These are phyloP conservation scores for Lotus japonicus DNA, from an alignment of 306 rosid species.

Conservation along the genomic window DNA sequence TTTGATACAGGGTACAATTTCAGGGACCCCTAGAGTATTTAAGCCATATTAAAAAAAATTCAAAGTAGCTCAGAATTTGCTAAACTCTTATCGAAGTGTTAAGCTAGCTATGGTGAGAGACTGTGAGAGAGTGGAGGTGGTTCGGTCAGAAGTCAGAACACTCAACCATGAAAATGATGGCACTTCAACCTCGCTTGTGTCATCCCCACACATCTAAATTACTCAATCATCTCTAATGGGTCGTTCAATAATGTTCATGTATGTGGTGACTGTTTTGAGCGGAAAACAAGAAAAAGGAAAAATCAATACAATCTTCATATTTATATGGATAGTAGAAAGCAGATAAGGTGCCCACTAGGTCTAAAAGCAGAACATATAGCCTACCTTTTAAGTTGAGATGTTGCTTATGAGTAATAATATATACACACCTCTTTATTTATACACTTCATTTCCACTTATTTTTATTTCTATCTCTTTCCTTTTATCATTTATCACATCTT, in stretches of 20 bases:
- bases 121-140: conserved; percentile 25
- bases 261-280: conserved; percentile 1
- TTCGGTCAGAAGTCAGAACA: conserved; percentile 27
- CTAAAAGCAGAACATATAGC: neutral
- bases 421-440: no score
- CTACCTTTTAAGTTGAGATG: neutral
- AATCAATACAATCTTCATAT: neutral
- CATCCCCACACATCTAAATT: neutral
- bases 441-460: no score
- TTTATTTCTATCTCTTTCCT: no score
- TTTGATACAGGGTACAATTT: no score
- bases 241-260: conserved; percentile 18
- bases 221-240: conserved; percentile 15
- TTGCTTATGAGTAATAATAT: no score
- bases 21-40: no score
- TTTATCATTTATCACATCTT: no score
- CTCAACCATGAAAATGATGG: conserved; percentile 28
- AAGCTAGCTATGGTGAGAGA: no score
- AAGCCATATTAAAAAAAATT: no score
- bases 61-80: no score
- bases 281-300: neutral
- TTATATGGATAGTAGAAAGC: conserved; percentile 12
- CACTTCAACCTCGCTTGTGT: conserved; percentile 14
- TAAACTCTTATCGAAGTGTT: no score
- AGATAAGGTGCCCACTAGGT: conserved; percentile 9